Evolutionary conservation across 2,329 filamentous ascomycete genomes (phyloP).

Genomic region (Talaromyces sp.): DNA sequence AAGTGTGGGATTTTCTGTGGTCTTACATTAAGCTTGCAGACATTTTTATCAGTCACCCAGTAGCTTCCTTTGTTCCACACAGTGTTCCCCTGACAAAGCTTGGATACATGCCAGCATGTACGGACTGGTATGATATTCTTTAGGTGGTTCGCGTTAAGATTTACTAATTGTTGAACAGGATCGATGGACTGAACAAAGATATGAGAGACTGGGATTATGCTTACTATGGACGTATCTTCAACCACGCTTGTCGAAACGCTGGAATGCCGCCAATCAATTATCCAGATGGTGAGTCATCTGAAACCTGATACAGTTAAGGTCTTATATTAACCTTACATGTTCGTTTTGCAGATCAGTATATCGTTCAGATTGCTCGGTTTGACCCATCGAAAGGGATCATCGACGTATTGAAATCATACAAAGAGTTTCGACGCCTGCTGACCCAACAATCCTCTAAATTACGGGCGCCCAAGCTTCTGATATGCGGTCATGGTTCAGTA

Average conservation of each 20-base stretch:
- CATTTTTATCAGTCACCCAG: constrained; percentile 78
- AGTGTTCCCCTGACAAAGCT: constrained; percentile 65
- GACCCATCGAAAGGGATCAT: not conserved
- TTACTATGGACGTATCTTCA: constrained; percentile 73
- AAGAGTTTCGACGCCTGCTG: not conserved
- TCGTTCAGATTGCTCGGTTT: not conserved
- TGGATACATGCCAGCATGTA: constrained; percentile 42
- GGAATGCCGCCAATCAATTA: constrained; percentile 30
- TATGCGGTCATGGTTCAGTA: not conserved
- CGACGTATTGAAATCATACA: not conserved
- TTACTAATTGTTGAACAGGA: constrained; percentile 53
- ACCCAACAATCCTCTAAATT: not conserved
- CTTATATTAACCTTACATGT: not conserved
- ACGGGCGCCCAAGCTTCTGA: not conserved
- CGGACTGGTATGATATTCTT: not conserved
- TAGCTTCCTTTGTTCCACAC: constrained; percentile 68
- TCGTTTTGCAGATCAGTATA: not conserved
- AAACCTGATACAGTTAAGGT: not conserved
- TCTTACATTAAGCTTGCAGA: constrained; percentile 66
- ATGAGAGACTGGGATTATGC: constrained; percentile 52
- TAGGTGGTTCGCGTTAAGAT: not conserved
- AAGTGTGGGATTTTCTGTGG: constrained; percentile 75
- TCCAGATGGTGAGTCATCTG: not conserved
- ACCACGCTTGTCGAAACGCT: constrained; percentile 59
- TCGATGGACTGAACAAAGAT: constrained; percentile 11